Percentiles rank a stretch among this genome's conserved stretches.
Conservation (phyloP, 176 grass and related monocot species). For the Triticum urartu region DNA sequence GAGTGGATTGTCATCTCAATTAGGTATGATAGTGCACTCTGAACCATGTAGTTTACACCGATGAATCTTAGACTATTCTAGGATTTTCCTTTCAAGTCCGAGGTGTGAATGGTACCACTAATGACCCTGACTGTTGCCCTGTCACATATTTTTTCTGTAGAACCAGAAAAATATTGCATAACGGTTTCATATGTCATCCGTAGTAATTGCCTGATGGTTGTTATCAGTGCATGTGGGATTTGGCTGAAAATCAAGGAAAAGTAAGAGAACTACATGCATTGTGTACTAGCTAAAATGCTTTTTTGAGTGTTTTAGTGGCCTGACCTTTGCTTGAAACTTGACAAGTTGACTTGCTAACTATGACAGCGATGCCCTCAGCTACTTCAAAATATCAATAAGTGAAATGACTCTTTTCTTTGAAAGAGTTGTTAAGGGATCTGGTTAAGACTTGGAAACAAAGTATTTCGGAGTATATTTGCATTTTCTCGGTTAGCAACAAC, state of each 20-base stretch:
- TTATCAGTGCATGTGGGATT: not conserved
- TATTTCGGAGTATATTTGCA: not conserved
- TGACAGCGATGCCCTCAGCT: not conserved
- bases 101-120: not conserved
- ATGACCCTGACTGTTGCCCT: not conserved
- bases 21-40: constrained; percentile 51
- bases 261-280: not conserved
- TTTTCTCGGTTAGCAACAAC: not conserved
- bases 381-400: not conserved
- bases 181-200: not conserved
- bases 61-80: constrained; percentile 18
- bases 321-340: not conserved
- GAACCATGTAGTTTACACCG: not conserved
- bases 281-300: not conserved
- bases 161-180: not conserved
- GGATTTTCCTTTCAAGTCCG: constrained; percentile 7
- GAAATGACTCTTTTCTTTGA: not conserved
- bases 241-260: constrained; percentile 1
- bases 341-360: constrained; percentile 11
- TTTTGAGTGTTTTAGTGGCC: not conserved
- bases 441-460: not conserved
- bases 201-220: not conserved
- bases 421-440: not conserved
- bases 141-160: not conserved
- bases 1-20: constrained; percentile 92